A percentile compares a stretch with the other conserved stretches of the same genome.
These are phyloP conservation scores for Eucalyptus cloeziana DNA, from an alignment of 345 rosid genomes.

Conservation along the genomic window DNA sequence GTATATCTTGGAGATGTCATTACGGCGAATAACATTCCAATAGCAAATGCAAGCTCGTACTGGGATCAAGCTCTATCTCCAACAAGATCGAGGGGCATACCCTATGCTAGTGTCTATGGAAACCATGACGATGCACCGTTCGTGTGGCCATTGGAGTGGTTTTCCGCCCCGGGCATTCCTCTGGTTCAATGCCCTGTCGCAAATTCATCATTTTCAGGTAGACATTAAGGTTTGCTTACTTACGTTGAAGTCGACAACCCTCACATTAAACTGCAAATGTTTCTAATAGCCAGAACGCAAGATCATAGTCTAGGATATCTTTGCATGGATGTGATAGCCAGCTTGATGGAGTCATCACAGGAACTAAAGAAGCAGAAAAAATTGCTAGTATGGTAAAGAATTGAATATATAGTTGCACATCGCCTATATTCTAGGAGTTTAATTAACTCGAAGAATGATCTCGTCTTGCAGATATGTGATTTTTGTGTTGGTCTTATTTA, in stretches of 20 bases:
- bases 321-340: background rate
- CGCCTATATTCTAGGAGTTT: background rate
- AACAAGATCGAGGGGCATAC: conserved; percentile 49
- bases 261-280: background rate
- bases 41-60: conserved; percentile 59
- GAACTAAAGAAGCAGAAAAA: background rate
- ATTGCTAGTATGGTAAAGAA: background rate
- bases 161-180: conserved; percentile 64
- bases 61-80: conserved; percentile 85
- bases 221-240: background rate
- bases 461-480: background rate
- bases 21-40: conserved; percentile 67
- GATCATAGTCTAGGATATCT: background rate
- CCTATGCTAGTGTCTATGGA: conserved; percentile 73
- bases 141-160: conserved; percentile 78
- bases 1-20: conserved; percentile 84
- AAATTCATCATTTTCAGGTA: conserved; percentile 9
- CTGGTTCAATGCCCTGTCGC: conserved; percentile 29
- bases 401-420: background rate
- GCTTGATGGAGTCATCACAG: background rate
- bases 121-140: conserved; percentile 84
- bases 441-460: background rate
- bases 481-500: background rate
- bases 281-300: background rate
- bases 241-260: background rate